Conservation (phyloP, 1,284 basidiomycete species). For the Moniliella sp. region DNA sequence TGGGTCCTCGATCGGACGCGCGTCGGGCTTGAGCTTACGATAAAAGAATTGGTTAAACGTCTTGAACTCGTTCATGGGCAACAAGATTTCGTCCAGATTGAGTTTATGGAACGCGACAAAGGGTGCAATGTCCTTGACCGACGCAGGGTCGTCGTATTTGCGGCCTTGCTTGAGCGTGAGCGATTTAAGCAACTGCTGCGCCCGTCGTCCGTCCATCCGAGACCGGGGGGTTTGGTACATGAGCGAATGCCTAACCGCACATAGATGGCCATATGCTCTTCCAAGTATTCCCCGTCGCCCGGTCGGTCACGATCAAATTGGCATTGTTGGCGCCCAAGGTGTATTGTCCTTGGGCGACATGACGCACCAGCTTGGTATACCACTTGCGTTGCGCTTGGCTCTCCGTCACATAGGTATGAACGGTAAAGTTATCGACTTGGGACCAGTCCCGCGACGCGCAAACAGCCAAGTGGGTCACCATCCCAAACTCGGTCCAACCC, state of each 20-base stretch:
- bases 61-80: constrained; percentile 66
- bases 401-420: constrained; percentile 84
- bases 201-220: constrained; percentile 70
- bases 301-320: constrained; percentile 50
- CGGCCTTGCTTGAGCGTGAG: constrained; percentile 78
- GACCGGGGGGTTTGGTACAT: constrained; percentile 75
- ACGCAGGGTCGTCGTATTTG: constrained; percentile 72
- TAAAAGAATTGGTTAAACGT: constrained; percentile 75
- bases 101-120: constrained; percentile 82
- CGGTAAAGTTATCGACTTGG: constrained; percentile 47
- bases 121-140: constrained; percentile 56
- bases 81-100: constrained; percentile 56
- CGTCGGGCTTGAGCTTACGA: constrained; percentile 62
- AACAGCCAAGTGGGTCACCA: constrained; percentile 63
- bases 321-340: constrained; percentile 71
- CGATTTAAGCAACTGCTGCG: constrained; percentile 59
- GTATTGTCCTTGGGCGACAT: constrained; percentile 56
- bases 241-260: constrained; percentile 68
- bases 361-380: constrained; percentile 66
- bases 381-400: constrained; percentile 89
- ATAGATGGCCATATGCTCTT: constrained; percentile 93
- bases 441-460: constrained; percentile 78
- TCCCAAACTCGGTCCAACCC: constrained; percentile 71
- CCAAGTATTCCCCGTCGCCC: constrained; percentile 65
- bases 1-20: constrained; percentile 53